Percentiles rank a stretch among this genome's conserved stretches.
Conservation (phyloP, 345 rosid genomes). For the Citrus reticulata region DNA sequence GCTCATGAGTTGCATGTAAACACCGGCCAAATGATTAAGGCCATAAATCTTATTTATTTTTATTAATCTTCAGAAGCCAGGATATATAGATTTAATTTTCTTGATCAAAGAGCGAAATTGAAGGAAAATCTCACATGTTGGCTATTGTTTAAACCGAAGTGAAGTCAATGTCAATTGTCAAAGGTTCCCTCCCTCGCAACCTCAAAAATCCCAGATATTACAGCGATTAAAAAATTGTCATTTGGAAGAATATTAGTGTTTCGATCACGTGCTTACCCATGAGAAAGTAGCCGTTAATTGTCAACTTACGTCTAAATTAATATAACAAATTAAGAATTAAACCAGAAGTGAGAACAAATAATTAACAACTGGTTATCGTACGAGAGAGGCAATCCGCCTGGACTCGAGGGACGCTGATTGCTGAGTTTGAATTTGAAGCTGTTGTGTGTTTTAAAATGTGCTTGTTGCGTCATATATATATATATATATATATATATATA, state of each 20-base stretch:
- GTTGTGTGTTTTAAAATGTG: too few species aligned
- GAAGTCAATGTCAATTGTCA: neutral
- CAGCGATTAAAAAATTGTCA: neutral
- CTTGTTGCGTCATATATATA: too few species aligned
- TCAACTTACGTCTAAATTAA: neutral
- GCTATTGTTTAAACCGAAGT: neutral
- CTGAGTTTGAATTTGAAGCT: neutral
- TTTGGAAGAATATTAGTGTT: slow-evolving; percentile 4
- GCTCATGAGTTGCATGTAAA: neutral
- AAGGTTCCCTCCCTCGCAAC: neutral
- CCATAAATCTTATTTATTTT: neutral
- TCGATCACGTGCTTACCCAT: slow-evolving; percentile 19
- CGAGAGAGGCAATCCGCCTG: too few species aligned
- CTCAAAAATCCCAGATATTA: neutral
- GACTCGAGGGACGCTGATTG: neutral
- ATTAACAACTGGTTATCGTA: neutral
- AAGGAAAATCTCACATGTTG: slow-evolving; percentile 34
- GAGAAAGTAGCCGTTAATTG: slow-evolving; percentile 21
- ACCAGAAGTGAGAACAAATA: neutral
- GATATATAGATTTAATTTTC: neutral
- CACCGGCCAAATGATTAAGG: slow-evolving; percentile 32
- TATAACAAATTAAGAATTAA: neutral
- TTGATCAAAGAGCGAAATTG: slow-evolving; percentile 26
- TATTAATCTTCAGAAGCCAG: neutral
- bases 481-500: too few species aligned